These are phyloP conservation scores for Gaultheria prostrata DNA, from an alignment of 148 eudicot genomes.

Conservation along the genomic window DNA sequence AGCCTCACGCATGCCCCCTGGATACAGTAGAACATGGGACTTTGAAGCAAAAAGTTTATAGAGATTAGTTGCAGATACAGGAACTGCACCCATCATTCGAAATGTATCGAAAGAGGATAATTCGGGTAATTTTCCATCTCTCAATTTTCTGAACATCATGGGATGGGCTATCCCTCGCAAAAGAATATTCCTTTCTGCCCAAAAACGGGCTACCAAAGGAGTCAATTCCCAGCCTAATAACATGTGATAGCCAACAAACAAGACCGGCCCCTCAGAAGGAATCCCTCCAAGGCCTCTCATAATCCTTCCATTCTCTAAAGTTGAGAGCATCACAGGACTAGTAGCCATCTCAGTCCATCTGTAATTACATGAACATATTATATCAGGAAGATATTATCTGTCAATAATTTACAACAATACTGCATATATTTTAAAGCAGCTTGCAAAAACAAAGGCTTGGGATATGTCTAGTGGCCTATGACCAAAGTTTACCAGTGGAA, in stretches of 20 bases:
- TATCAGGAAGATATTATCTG: neutral
- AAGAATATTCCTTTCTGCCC: constrained; percentile 45
- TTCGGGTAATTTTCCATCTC: constrained; percentile 22
- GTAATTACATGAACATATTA: neutral
- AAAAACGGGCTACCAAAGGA: constrained; percentile 34
- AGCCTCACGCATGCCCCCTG: constrained; percentile 80
- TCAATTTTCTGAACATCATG: constrained; percentile 31
- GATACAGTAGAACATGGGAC: constrained; percentile 68
- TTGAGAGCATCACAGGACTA: constrained; percentile 64
- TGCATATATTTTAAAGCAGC: neutral
- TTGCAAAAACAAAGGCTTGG: neutral
- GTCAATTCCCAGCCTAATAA: constrained; percentile 47
- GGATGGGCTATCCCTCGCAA: constrained; percentile 69
- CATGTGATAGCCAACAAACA: constrained; percentile 78
- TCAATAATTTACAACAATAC: neutral
- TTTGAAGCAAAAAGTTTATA: constrained; percentile 50
- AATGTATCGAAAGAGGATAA: constrained; percentile 42
- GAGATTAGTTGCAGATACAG: constrained; percentile 50
- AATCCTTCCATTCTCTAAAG: constrained; percentile 59
- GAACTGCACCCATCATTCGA: constrained; percentile 67
- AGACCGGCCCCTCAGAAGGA: constrained; percentile 67
- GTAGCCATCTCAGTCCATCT: constrained; percentile 45
- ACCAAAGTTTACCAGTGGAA: neutral
- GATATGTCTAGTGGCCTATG: neutral
- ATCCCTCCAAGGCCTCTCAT: constrained; percentile 66